These are phyloP conservation scores for Cutaneotrichosporon sp. DNA, from an alignment of 1,284 basidiomycete genomes.

Conservation along the genomic window DNA sequence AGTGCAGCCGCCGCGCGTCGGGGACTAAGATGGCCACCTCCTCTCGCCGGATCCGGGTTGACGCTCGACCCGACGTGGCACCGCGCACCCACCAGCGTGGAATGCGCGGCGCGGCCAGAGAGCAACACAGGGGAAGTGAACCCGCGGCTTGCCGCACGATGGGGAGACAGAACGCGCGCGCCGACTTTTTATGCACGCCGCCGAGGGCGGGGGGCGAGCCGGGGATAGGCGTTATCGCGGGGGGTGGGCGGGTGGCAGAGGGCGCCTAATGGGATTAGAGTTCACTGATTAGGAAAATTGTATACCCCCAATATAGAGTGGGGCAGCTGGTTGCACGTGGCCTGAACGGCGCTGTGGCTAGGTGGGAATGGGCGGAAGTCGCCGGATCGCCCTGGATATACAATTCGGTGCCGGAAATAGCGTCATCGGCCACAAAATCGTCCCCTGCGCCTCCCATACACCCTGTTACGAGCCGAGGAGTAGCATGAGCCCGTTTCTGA, in stretches of 20 bases:
- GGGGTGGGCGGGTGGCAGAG: background rate
- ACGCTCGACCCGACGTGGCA: slow-evolving; percentile 41
- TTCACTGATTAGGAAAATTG: too few relatives aligned
- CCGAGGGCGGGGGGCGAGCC: background rate
- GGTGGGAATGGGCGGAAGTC: too few relatives aligned
- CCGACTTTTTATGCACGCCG: background rate
- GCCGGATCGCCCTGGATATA: too few relatives aligned
- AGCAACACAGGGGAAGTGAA: slow-evolving; percentile 43
- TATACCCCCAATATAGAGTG: too few relatives aligned
- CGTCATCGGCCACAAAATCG: too few relatives aligned
- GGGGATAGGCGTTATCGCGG: background rate
- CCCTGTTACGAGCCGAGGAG: too few relatives aligned
- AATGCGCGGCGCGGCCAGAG: slow-evolving; percentile 22
- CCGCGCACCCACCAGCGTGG: background rate
- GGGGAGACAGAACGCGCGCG: slow-evolving; percentile 4
- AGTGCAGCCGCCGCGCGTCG: slow-evolving; percentile 19
- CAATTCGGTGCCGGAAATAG: too few relatives aligned
- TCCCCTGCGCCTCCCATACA: too few relatives aligned
- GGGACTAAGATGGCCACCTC: slow-evolving; percentile 39
- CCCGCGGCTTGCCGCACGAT: slow-evolving; percentile 28
- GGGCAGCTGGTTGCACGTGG: too few relatives aligned
- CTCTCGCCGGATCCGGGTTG: slow-evolving; percentile 41
- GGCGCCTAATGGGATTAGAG: too few relatives aligned
- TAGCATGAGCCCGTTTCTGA: too few relatives aligned
- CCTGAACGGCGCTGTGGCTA: too few relatives aligned